Percentiles rank a stretch among this genome's conserved stretches.
These are phyloP conservation scores for Acacia acuminata DNA, from an alignment of 306 rosid genomes.

Conservation along the genomic window DNA sequence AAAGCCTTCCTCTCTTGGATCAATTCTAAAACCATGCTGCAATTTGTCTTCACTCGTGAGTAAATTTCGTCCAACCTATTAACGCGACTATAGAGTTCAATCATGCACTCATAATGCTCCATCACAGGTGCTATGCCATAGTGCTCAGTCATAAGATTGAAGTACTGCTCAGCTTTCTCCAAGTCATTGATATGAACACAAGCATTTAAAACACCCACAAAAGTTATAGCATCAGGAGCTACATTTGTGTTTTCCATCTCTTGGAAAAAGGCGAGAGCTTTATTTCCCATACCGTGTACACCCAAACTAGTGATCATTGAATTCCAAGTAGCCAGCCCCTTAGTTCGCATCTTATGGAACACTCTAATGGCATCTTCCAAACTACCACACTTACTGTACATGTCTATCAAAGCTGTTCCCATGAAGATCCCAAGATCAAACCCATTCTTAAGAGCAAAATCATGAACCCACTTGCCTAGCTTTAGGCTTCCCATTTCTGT, in stretches of 20 bases:
- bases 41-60: slow-evolving; percentile 14
- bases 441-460: slow-evolving; percentile 48
- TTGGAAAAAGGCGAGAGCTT: slow-evolving; percentile 46
- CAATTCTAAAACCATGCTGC: slow-evolving; percentile 37
- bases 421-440: slow-evolving; percentile 51
- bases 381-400: slow-evolving; percentile 75
- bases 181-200: slow-evolving; percentile 32
- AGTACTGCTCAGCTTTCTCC: slow-evolving; percentile 41
- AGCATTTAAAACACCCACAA: slow-evolving; percentile 46
- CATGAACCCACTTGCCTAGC: slow-evolving; percentile 61
- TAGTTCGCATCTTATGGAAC: slow-evolving; percentile 48
- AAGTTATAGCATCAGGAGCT: slow-evolving; percentile 46
- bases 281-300: slow-evolving; percentile 62
- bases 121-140: slow-evolving; percentile 56
- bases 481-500: slow-evolving; percentile 60
- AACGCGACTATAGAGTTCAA: slow-evolving; percentile 50
- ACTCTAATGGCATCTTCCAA: slow-evolving; percentile 53
- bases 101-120: slow-evolving; percentile 57
- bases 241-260: slow-evolving; percentile 48
- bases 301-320: slow-evolving; percentile 76
- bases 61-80: slow-evolving; percentile 30
- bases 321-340: slow-evolving; percentile 72
- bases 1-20: slow-evolving; percentile 32
- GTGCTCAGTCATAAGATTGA: slow-evolving; percentile 48
- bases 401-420: slow-evolving; percentile 73